Conservation (phyloP, 2,329 filamentous ascomycete species). For the Diaporthe batatas region DNA sequence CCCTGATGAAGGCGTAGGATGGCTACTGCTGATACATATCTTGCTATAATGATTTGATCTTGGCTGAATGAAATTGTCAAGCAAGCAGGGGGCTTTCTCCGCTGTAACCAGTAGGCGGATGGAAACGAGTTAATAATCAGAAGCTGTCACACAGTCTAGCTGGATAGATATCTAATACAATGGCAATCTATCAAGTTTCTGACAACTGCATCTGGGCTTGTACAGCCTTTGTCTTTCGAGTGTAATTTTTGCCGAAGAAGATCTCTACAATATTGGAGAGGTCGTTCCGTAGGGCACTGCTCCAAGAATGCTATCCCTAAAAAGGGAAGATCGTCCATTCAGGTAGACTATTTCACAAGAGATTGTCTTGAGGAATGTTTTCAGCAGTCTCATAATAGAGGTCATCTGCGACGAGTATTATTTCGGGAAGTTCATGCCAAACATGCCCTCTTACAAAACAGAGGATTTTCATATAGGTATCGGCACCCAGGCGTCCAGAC, state of each 20-base stretch:
- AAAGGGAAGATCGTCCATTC: not conserved
- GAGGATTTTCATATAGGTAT: not conserved
- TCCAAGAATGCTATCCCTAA: not conserved
- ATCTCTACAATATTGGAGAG: not conserved
- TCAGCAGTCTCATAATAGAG: not conserved
- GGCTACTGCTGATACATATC: constrained; percentile 39
- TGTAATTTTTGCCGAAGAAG: not conserved
- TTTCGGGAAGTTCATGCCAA: not conserved
- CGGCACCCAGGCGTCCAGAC: not conserved
- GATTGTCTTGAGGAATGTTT: not conserved
- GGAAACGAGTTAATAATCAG: not conserved
- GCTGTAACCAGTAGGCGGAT: not conserved
- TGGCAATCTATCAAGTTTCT: not conserved
- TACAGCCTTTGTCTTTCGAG: not conserved
- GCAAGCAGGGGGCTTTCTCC: too few species aligned
- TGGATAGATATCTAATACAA: not conserved
- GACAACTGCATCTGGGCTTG: not conserved
- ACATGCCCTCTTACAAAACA: not conserved
- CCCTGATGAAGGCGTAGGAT: constrained; percentile 40
- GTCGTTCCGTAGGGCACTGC: not conserved
- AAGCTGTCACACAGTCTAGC: not conserved
- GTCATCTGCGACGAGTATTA: not conserved
- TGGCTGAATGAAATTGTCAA: not conserved
- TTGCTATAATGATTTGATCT: not conserved
- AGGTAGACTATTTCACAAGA: not conserved